phyloP scores from a whole-genome alignment of 495 filamentous ascomycete genomes.

The Aspergillus ostianus region DNA sequence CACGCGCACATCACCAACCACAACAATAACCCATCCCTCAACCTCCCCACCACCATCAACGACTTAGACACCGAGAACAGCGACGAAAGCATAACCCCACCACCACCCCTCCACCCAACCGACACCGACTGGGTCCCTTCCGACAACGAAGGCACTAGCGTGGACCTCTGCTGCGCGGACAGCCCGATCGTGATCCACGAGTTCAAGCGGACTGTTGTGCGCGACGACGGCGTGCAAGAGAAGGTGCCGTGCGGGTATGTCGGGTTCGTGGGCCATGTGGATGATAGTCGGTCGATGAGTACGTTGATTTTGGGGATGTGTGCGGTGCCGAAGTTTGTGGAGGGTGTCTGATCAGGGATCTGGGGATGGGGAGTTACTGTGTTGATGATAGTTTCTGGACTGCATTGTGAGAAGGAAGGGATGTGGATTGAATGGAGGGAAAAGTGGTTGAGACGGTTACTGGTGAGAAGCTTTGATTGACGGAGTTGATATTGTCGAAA shows the following conservation, averaged over 20 bases:
- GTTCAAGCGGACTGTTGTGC: not conserved
- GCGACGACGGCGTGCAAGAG: not conserved
- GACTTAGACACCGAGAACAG: too few relatives aligned
- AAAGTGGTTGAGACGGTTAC: too few relatives aligned
- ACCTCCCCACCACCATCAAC: not conserved
- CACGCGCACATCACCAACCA: too few relatives aligned
- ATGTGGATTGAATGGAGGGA: too few relatives aligned
- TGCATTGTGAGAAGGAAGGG: too few relatives aligned
- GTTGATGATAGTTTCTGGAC: too few relatives aligned
- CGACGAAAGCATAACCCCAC: not conserved
- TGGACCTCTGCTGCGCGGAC: slow-evolving; percentile 7
- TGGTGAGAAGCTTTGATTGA: too few relatives aligned
- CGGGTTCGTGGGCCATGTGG: slow-evolving; percentile 21
- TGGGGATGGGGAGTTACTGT: too few relatives aligned
- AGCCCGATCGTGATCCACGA: slow-evolving; percentile 17
- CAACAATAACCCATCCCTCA: not conserved
- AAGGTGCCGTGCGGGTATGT: slow-evolving; percentile 8
- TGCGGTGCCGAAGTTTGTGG: slow-evolving; percentile 1
- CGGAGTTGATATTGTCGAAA: too few relatives aligned
- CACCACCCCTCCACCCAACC: not conserved
- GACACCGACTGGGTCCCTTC: slow-evolving; percentile 11
- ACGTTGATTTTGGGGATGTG: slow-evolving; percentile 20
- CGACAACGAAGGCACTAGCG: slow-evolving; percentile 11
- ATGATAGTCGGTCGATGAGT: slow-evolving; percentile 17
- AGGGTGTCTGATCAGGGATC: too few relatives aligned